Evolutionary conservation across 495 filamentous ascomycete genomes (phyloP).

Genomic region (Talaromyces ruber): DNA sequence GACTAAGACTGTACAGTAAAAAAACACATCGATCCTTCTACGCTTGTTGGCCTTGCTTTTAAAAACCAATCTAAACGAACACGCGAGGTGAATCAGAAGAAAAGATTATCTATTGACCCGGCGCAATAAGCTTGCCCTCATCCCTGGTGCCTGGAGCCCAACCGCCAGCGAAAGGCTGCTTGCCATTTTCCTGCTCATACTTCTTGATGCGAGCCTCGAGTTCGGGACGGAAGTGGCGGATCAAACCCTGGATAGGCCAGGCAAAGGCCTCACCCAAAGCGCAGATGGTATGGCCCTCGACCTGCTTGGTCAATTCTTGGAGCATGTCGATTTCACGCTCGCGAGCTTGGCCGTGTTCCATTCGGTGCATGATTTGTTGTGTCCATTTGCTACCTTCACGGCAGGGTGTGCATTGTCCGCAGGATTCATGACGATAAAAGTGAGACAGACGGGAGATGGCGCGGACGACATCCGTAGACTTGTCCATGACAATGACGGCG

Average conservation of each 20-base stretch:
- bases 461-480: slow-evolving; percentile 90
- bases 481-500: slow-evolving; percentile 98
- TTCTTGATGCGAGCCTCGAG: slow-evolving; percentile 80
- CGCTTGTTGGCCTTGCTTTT: slow-evolving; percentile 23
- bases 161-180: slow-evolving; percentile 71
- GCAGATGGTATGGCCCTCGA: slow-evolving; percentile 98
- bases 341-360: slow-evolving; percentile 81
- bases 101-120: slow-evolving; percentile 48
- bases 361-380: slow-evolving; percentile 94
- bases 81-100: neutral
- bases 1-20: slow-evolving; percentile 21
- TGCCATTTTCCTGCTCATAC: slow-evolving; percentile 57
- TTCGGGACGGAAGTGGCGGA: slow-evolving; percentile 95
- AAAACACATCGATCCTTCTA: slow-evolving; percentile 28
- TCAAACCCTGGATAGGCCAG: slow-evolving; percentile 96
- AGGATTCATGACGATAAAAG: slow-evolving; percentile 98
- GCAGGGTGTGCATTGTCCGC: slow-evolving; percentile 97
- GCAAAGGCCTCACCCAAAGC: slow-evolving; percentile 96
- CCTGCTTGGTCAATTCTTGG: slow-evolving; percentile 97
- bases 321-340: slow-evolving; percentile 98
- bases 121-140: slow-evolving; percentile 77
- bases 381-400: slow-evolving; percentile 97
- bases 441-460: slow-evolving; percentile 85
- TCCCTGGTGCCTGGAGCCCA: slow-evolving; percentile 70
- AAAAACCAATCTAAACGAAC: slow-evolving; percentile 2